phyloP scores from a whole-genome alignment of 768 basidiomycete species.

The Podaxis sp. region DNA sequence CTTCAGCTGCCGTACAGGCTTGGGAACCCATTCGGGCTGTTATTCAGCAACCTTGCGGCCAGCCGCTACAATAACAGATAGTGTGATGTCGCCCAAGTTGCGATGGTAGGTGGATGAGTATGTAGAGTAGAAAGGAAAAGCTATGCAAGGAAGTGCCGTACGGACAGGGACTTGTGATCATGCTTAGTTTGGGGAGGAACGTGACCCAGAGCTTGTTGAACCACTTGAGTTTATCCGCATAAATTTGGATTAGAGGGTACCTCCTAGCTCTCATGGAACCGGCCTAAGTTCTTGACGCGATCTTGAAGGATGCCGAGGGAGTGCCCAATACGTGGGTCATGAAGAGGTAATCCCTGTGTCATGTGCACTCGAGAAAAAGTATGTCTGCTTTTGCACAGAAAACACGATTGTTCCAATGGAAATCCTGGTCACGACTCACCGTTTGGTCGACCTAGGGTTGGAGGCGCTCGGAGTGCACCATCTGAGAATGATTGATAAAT shows the following conservation, averaged over 20 bases:
- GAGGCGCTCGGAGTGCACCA: too few relatives aligned
- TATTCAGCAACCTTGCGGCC: too few relatives aligned
- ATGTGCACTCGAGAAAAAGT: neutral
- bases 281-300: neutral
- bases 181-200: neutral
- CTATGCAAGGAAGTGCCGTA: neutral
- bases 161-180: neutral
- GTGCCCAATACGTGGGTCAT: neutral
- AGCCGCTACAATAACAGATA: too few relatives aligned
- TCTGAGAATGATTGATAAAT: too few relatives aligned
- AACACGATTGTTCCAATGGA: neutral
- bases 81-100: too few relatives aligned
- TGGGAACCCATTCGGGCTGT: too few relatives aligned
- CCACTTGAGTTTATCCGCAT: neutral
- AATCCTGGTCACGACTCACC: neutral
- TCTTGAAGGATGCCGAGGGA: neutral
- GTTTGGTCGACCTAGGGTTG: neutral
- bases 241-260: neutral
- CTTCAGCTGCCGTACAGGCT: too few relatives aligned
- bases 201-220: neutral
- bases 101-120: too few relatives aligned
- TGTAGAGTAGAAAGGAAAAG: neutral
- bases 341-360: too few relatives aligned
- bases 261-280: neutral
- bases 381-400: neutral